These are phyloP conservation scores for Wickerhamomyces rabaulensis DNA, from an alignment of 805 yeast genomes.

Conservation along the genomic window DNA sequence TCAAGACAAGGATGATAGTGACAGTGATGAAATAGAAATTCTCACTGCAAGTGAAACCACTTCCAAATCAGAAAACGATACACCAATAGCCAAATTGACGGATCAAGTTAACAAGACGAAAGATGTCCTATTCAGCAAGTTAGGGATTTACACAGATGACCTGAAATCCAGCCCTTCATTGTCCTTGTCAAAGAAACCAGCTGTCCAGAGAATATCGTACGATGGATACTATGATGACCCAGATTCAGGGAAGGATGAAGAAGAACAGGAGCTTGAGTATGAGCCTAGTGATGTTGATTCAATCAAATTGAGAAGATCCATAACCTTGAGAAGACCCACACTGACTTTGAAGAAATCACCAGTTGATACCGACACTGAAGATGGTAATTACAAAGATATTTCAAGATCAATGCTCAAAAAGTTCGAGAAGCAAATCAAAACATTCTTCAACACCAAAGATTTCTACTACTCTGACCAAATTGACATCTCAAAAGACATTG, in stretches of 20 bases:
- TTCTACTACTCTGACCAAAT: slow-evolving; percentile 25
- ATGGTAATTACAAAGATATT: slow-evolving; percentile 7
- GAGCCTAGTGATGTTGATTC: slow-evolving; percentile 8
- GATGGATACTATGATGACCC: slow-evolving; percentile 6
- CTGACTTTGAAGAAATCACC: background rate
- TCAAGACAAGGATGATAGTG: background rate
- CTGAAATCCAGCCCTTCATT: slow-evolving; percentile 22
- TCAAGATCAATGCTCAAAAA: slow-evolving; percentile 17
- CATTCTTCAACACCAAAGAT: slow-evolving; percentile 15
- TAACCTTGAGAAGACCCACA: slow-evolving; percentile 17
- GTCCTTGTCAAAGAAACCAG: slow-evolving; percentile 12
- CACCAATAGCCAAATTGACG: background rate
- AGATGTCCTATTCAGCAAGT: slow-evolving; percentile 21
- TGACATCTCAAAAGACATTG: slow-evolving; percentile 23
- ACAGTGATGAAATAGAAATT: background rate
- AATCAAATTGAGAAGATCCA: slow-evolving; percentile 19
- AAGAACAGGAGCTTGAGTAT: background rate
- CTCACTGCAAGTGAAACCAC: background rate
- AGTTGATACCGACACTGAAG: background rate
- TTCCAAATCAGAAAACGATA: background rate
- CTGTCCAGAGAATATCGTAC: slow-evolving; percentile 5
- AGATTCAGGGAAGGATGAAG: background rate
- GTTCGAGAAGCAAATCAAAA: slow-evolving; percentile 17
- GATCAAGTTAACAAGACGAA: slow-evolving; percentile 12
- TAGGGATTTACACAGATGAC: slow-evolving; percentile 24